Conservation (phyloP, 371 early-diverging fungal species). For the Apophysomyces trapeziformis region DNA sequence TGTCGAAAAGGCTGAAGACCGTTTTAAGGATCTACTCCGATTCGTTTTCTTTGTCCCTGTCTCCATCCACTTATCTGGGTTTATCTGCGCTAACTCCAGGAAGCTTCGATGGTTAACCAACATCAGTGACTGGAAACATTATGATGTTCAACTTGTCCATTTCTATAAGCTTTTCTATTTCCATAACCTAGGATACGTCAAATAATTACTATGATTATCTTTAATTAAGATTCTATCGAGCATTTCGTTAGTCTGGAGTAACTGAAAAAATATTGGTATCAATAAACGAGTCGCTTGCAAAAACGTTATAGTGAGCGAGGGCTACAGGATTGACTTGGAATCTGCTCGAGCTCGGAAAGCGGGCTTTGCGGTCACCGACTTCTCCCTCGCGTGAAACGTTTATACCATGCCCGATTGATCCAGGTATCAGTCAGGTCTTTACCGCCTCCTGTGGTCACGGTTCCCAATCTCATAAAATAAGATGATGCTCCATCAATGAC, state of each 20-base stretch:
- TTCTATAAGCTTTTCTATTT: no score
- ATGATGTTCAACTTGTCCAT: no score
- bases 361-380: neutral
- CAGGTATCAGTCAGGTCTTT: slow-evolving; percentile 3
- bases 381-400: neutral
- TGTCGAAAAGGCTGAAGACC: no score
- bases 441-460: neutral
- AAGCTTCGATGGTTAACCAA: no score
- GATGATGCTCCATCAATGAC: slow-evolving; percentile 8
- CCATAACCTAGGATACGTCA: no score
- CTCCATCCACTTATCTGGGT: no score
- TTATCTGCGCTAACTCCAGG: no score
- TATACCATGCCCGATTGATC: slow-evolving; percentile 12
- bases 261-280: neutral
- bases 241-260: neutral
- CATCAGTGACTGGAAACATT: no score
- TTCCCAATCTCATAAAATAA: slow-evolving; percentile 10
- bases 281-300: neutral
- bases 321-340: neutral
- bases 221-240: no score
- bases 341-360: neutral
- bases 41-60: no score
- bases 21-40: no score
- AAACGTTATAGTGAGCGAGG: neutral
- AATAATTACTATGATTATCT: no score